Conservation (phyloP, 148 eudicot genomes). For the Selenicereus undatus region DNA sequence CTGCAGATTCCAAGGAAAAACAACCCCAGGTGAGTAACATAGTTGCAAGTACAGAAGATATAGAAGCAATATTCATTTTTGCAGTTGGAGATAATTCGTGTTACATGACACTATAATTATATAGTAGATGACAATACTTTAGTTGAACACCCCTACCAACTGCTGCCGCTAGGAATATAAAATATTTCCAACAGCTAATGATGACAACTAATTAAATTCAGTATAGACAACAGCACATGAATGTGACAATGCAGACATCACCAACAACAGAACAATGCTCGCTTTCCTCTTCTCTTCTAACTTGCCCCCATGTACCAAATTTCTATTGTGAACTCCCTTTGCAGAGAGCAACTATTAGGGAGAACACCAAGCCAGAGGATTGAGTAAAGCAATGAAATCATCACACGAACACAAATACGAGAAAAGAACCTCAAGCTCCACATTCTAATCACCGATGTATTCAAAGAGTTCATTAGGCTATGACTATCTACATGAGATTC, state of each 20-base stretch:
- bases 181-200: slow-evolving; percentile 3
- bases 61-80: neutral
- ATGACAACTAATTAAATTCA: slow-evolving; percentile 19
- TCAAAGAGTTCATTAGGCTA: neutral
- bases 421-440: neutral
- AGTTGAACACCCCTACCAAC: neutral
- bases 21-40: neutral
- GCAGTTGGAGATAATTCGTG: neutral
- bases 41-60: too few species aligned
- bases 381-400: neutral
- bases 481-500: neutral
- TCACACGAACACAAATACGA: neutral
- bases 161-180: neutral
- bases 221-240: slow-evolving; percentile 21
- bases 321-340: neutral
- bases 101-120: neutral
- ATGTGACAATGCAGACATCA: slow-evolving; percentile 18
- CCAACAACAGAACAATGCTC: slow-evolving; percentile 18
- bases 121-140: neutral
- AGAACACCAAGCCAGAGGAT: neutral
- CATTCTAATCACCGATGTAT: neutral
- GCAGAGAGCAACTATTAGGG: neutral
- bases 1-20: slow-evolving; percentile 35
- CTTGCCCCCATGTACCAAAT: slow-evolving; percentile 12
- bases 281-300: neutral